Base-by-base conservation (phyloP, 805 yeast genomes). In the Ogataea paradorogensis region DNA sequence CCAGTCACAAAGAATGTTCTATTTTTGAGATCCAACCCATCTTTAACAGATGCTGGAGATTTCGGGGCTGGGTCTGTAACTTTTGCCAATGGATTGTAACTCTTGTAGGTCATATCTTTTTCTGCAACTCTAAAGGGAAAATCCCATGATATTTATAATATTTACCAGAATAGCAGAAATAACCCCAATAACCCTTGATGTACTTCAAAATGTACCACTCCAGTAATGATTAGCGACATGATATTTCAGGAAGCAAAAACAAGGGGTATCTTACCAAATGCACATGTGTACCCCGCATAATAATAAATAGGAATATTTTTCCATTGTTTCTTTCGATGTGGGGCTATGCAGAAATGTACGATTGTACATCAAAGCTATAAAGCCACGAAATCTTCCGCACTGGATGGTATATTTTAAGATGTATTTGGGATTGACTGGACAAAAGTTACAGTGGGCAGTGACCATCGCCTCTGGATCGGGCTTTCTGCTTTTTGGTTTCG, bases 401-500 rank as follows among this genome's bases (percentile, higher is more conserved):
- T 11, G 27, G 9, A 14, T 15, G 9, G 9, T 20, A 13, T 3
- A 11, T 3, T n/a, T 21, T 11, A 38, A 13, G 7, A 40, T 46
- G 47, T 46, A 43, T 30, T 28, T 47, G 15, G 51, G 51, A 30
- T 30, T 47, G 25, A 34, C 15, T 14, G 51, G 51, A 14, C 18
- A 29, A 15, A 24, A 33, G 13, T 27, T 47, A 26, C 51, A 47
- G 29, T 47, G 51, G 51, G 51, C 44, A 9, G 51, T 45, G 15
- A 47, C 49, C n/a, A 30, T 59, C 66, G 38, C 84, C 79, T 1
- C 78, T 76, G 61, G 69, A 70, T 20, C 70, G 7, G 51, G 51
- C 5, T 47, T 47, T 31, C 41, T 47, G 30, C 43, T 81, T 29
- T 80, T 82, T 53, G 87, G 88, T 37, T 82, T 80, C 51, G 86